Conservation (phyloP, 1,284 basidiomycete genomes). For the Paramarasmius palmivorus region DNA sequence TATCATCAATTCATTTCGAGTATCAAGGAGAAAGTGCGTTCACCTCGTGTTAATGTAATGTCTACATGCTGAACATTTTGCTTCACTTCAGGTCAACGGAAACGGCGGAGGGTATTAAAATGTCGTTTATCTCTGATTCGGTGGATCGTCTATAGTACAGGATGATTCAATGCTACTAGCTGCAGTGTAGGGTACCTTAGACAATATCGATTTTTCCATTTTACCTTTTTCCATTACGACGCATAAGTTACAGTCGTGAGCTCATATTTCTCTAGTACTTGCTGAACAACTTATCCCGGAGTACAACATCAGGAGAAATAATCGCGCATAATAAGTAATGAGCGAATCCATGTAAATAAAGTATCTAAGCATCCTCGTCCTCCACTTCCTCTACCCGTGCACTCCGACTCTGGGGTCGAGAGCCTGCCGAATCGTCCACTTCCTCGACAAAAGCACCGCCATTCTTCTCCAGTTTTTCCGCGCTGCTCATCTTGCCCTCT, state of each 20-base stretch:
- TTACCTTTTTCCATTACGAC: too few species aligned
- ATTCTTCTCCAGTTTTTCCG: slow-evolving; percentile 16
- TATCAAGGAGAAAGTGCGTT: slow-evolving; percentile 70
- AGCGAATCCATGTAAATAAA: neutral
- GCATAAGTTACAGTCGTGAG: too few species aligned
- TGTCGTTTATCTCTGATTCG: too few species aligned
- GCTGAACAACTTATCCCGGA: too few species aligned
- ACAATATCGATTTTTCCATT: too few species aligned
- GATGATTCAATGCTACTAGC: too few species aligned
- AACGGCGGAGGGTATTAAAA: slow-evolving; percentile 9
- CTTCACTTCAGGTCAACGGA: slow-evolving; percentile 10
- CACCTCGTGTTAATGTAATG: neutral
- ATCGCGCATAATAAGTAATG: too few species aligned
- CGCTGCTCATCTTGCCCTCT: slow-evolving; percentile 34
- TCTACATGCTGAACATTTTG: too few species aligned
- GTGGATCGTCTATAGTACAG: too few species aligned
- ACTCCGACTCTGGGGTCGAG: slow-evolving; percentile 59
- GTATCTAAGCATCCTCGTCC: slow-evolving; percentile 48
- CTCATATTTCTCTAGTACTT: too few species aligned
- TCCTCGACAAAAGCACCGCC: slow-evolving; percentile 50
- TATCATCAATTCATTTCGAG: slow-evolving; percentile 91
- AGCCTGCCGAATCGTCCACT: slow-evolving; percentile 49
- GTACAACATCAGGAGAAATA: too few species aligned
- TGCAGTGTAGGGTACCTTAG: too few species aligned
- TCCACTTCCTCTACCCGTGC: slow-evolving; percentile 61